These are phyloP conservation scores for Schizochytrium sp. DNA, from an alignment of 108 stramenopile genomes.

Conservation along the genomic window DNA sequence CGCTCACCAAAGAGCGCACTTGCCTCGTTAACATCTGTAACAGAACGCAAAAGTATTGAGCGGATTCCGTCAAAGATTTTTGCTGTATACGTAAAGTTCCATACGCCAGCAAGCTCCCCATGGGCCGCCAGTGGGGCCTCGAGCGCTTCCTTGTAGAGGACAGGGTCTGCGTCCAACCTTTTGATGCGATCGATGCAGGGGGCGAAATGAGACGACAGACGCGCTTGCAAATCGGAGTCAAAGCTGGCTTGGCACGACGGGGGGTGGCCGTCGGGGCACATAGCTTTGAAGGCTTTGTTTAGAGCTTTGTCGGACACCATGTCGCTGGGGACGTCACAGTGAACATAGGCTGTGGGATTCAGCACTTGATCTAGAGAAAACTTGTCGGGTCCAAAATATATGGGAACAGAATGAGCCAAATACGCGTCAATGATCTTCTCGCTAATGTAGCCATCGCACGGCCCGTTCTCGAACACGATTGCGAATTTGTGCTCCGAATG, in stretches of 20 bases:
- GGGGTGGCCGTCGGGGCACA: neutral
- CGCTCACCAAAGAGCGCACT: neutral
- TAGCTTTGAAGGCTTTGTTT: neutral
- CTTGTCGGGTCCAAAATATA: neutral
- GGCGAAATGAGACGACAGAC: neutral
- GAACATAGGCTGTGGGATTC: neutral
- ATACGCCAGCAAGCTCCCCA: neutral
- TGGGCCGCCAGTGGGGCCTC: neutral
- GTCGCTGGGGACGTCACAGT: neutral
- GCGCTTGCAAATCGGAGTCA: neutral
- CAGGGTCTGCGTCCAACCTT: neutral
- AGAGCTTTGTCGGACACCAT: neutral
- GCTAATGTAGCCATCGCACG: neutral
- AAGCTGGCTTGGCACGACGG: neutral
- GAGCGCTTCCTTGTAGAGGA: neutral
- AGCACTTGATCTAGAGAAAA: neutral
- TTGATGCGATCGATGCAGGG: neutral
- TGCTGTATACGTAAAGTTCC: neutral
- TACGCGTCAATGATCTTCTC: neutral
- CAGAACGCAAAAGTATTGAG: neutral
- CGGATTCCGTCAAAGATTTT: neutral
- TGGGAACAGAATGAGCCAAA: neutral
- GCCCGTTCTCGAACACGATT: conserved; percentile 1
- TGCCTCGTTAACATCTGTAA: neutral
- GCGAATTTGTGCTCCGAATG: neutral